A percentile compares a stretch with the other conserved stretches of the same genome.
These are phyloP conservation scores for Exophiala alcalophila DNA, from an alignment of 2,329 filamentous ascomycete species.

Conservation along the genomic window DNA sequence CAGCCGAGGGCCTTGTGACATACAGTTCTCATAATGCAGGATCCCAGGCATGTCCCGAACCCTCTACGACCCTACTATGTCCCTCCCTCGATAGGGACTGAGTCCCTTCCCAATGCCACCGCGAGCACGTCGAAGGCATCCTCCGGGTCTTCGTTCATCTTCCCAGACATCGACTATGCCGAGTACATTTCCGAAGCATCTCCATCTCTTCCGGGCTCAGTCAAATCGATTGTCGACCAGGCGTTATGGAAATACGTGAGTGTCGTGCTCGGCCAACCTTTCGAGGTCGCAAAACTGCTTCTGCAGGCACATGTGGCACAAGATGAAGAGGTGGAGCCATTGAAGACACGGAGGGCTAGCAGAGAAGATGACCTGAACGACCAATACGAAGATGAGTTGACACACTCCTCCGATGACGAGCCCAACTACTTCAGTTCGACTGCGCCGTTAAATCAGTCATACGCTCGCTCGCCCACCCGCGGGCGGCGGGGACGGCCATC, in stretches of 20 bases:
- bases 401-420: conserved; percentile 31
- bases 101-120: conserved; percentile 38
- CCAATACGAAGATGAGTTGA: conserved; percentile 36
- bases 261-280: conserved; percentile 86
- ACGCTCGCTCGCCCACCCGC: conserved; percentile 41
- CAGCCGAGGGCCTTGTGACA: no score
- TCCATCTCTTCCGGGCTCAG: conserved; percentile 69
- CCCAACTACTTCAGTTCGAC: conserved; percentile 55
- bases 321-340: conserved; percentile 31
- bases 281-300: conserved; percentile 93
- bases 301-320: conserved; percentile 67
- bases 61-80: conserved; percentile 61
- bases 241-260: conserved; percentile 89
- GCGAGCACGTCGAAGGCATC: conserved; percentile 33
- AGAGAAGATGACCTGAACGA: conserved; percentile 21
- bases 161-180: conserved; percentile 85
- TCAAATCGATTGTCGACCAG: conserved; percentile 76
- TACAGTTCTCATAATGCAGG: conserved; percentile 23
- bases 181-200: conserved; percentile 77
- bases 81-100: conserved; percentile 63
- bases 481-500: conserved; percentile 36
- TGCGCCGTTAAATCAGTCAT: conserved; percentile 25
- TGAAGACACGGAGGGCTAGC: conserved; percentile 6
- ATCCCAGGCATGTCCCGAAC: conserved; percentile 50
- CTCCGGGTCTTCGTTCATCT: conserved; percentile 48